Conservation (phyloP, 78 protist genomes). For the Diacronema lutheri region DNA sequence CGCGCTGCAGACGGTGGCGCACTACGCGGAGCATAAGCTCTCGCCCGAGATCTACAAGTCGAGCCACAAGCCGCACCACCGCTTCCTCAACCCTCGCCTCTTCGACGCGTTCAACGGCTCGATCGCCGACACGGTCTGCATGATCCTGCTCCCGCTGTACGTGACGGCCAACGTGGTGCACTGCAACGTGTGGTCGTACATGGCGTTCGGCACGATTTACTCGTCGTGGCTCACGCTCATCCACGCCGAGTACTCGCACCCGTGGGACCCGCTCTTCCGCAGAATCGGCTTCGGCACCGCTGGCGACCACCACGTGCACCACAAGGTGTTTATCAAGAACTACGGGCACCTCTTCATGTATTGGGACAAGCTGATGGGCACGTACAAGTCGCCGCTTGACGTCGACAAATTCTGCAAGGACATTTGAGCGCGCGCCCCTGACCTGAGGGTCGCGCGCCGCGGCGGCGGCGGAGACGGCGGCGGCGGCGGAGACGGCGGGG, state of each 20-base stretch:
- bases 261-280: slow-evolving; percentile 35
- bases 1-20: not conserved
- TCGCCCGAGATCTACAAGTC: not conserved
- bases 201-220: slow-evolving; percentile 31
- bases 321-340: slow-evolving; percentile 35
- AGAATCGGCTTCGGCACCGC: slow-evolving; percentile 42
- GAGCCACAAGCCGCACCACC: slow-evolving; percentile 39
- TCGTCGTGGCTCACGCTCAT: slow-evolving; percentile 28
- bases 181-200: slow-evolving; percentile 42
- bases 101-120: slow-evolving; percentile 50
- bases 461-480: too few species aligned
- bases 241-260: slow-evolving; percentile 38
- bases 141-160: slow-evolving; percentile 40
- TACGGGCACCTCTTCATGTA: slow-evolving; percentile 53
- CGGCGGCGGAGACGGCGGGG: too few species aligned
- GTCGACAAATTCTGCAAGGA: too few species aligned
- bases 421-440: too few species aligned
- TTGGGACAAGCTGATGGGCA: slow-evolving; percentile 40
- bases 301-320: slow-evolving; percentile 60
- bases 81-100: slow-evolving; percentile 23
- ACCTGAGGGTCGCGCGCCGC: too few species aligned
- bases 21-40: slow-evolving; percentile 13
- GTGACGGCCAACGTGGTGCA: slow-evolving; percentile 3
- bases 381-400: not conserved
- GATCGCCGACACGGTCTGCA: slow-evolving; percentile 32